These are phyloP conservation scores for Sugiyamaella chiloensis DNA, from an alignment of 805 yeast species.

Conservation along the genomic window DNA sequence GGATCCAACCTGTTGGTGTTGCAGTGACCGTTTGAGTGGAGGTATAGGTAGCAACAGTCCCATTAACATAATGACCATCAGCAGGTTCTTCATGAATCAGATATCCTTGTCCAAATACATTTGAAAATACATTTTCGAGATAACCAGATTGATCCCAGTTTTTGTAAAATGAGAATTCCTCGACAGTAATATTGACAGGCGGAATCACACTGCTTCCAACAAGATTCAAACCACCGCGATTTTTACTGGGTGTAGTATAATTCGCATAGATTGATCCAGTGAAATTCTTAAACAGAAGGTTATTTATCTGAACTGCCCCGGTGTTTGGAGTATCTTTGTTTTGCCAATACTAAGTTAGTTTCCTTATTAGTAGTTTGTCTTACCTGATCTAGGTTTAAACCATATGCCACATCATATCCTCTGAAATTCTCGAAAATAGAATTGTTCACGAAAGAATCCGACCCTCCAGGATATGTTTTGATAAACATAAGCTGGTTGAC, in stretches of 20 bases:
- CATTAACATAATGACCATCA: neutral
- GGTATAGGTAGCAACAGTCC: neutral
- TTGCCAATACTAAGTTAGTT: neutral
- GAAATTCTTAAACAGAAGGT: neutral
- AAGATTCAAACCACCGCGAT: neutral
- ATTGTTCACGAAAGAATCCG: neutral
- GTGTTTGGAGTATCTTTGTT: neutral
- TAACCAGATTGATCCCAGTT: neutral
- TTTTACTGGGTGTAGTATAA: neutral
- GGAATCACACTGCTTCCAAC: neutral
- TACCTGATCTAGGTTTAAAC: neutral
- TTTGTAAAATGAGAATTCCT: neutral
- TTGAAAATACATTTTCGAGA: neutral
- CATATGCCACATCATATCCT: neutral
- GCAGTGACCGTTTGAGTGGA: conserved; percentile 2
- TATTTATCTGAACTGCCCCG: neutral
- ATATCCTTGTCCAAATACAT: neutral
- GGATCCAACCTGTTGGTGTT: neutral
- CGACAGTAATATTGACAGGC: neutral
- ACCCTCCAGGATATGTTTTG: neutral
- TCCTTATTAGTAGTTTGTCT: too few relatives aligned
- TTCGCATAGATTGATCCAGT: neutral
- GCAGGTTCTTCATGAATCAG: neutral
- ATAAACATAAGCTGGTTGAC: neutral
- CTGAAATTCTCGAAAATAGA: neutral